Base-by-base conservation (phyloP, 2,329 filamentous ascomycete genomes). In the Fusarium cicatricum region DNA sequence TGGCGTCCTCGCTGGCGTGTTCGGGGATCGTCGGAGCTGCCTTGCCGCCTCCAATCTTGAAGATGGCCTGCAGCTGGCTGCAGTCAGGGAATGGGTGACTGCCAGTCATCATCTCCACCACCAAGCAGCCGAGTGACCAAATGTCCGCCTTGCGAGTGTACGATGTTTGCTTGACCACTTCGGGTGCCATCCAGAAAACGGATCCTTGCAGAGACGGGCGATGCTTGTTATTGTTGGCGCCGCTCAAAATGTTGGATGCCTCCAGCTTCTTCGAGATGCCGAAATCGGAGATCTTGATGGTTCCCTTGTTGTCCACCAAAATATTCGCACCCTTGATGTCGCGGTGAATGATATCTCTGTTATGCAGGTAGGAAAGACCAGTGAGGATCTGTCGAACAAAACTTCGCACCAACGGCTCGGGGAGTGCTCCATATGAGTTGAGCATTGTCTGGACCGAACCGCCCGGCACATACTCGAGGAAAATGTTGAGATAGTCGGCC, bases 301-400 rank as follows among this genome's bases (percentile, higher is more conserved):
- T 94, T 54, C 95, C 95, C 77, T 98, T 97, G 81, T 98, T 98
- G 79, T 99, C 95, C 52, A 99, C 95, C 5, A 99, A 87, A 66
- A 99, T 96, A 72, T 99, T 99, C 74, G 95, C 95, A 41, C 95
- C 95, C 80, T 99, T 99, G 84, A 99, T 98, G 72, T 99, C 95
- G 57, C 95, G 90, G 74, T 99, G 95, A 68, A 99, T 98, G 71
- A 99, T 99, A 72, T 97, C 95, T 62, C 89, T 87, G 71, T 89
- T 90, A 78, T 99, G 95, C 14, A 99, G 85, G 73, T 98, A 99
- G 4, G 91, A 93, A 26, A 99, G 84, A 40, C 95, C 95, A 29
- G 90, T 89, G 57, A 99, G 82, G 64, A 99, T 99, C 76, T 99
- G 95, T 29, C 94, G 89, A 44, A 98, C 94, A 72, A 99, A 99